Evolutionary conservation across 2,329 filamentous ascomycete species (phyloP).

Genomic region (Thermothelomyces thermophilus): DNA sequence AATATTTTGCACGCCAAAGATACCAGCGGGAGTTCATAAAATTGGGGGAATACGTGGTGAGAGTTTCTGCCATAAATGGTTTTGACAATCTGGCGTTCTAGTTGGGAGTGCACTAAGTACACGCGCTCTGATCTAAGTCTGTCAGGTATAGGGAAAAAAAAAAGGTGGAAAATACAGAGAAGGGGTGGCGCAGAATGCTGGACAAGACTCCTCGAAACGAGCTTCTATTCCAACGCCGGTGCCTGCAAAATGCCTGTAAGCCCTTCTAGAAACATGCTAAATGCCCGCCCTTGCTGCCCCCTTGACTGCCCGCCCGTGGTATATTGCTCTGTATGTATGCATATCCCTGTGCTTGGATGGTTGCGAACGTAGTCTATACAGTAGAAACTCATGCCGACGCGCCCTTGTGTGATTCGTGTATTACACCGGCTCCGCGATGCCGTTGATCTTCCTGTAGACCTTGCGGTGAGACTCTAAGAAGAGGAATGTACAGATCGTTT

Average conservation of each 20-base stretch:
- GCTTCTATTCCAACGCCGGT: neutral
- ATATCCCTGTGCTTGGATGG: neutral
- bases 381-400: neutral
- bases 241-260: constrained; percentile 3
- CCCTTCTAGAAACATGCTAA: constrained; percentile 2
- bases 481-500: constrained; percentile 82
- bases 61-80: neutral
- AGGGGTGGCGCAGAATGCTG: neutral
- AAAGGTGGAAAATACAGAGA: neutral
- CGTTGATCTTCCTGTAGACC: constrained; percentile 55
- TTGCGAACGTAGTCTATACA: neutral
- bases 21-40: constrained; percentile 3
- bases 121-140: constrained; percentile 1
- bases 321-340: neutral
- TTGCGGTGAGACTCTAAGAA: constrained; percentile 85
- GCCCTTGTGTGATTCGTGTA: neutral
- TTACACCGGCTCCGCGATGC: constrained; percentile 32
- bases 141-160: constrained; percentile 8
- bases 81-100: neutral
- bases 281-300: neutral
- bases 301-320: no score
- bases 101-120: neutral
- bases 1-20: constrained; percentile 3
- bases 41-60: neutral
- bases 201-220: neutral